These are phyloP conservation scores for Neltuma alba DNA, from an alignment of 306 rosid species.

Conservation along the genomic window DNA sequence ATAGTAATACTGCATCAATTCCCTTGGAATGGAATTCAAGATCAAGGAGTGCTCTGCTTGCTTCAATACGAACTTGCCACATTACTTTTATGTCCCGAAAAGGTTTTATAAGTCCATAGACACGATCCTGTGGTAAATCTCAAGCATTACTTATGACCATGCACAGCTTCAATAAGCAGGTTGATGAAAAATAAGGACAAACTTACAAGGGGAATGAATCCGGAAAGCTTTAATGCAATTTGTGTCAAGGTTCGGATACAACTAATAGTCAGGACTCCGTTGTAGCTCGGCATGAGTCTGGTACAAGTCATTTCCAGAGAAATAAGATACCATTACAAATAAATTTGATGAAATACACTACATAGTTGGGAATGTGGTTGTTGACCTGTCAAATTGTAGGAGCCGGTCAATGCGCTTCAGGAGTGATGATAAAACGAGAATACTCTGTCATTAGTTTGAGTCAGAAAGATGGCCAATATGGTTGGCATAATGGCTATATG, in stretches of 20 bases:
- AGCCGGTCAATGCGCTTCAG: slow-evolving; percentile 92
- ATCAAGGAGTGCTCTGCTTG: slow-evolving; percentile 88
- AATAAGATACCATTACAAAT: slow-evolving; percentile 37
- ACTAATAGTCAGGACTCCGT: slow-evolving; percentile 86
- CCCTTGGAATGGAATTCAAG: slow-evolving; percentile 89
- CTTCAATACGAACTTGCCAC: slow-evolving; percentile 94
- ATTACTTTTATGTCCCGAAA: slow-evolving; percentile 62
- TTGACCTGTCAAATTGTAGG: slow-evolving; percentile 90
- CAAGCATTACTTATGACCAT: slow-evolving; percentile 32
- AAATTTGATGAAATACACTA: slow-evolving; percentile 34
- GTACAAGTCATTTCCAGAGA: slow-evolving; percentile 43
- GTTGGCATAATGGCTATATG: background rate
- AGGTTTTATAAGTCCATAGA: slow-evolving; percentile 77
- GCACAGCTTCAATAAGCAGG: slow-evolving; percentile 29
- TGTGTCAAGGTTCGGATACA: slow-evolving; percentile 90
- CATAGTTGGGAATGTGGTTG: slow-evolving; percentile 33
- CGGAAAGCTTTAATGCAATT: slow-evolving; percentile 88
- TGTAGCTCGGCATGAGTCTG: slow-evolving; percentile 98
- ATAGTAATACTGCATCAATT: slow-evolving; percentile 65
- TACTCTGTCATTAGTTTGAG: slow-evolving; percentile 65
- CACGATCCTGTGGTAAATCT: slow-evolving; percentile 72
- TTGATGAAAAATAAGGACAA: slow-evolving; percentile 23
- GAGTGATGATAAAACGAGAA: slow-evolving; percentile 76
- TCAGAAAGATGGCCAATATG: slow-evolving; percentile 32
- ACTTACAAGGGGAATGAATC: slow-evolving; percentile 80